Conservation (phyloP, 768 basidiomycete genomes). For the Leccinum pellstonianum region DNA sequence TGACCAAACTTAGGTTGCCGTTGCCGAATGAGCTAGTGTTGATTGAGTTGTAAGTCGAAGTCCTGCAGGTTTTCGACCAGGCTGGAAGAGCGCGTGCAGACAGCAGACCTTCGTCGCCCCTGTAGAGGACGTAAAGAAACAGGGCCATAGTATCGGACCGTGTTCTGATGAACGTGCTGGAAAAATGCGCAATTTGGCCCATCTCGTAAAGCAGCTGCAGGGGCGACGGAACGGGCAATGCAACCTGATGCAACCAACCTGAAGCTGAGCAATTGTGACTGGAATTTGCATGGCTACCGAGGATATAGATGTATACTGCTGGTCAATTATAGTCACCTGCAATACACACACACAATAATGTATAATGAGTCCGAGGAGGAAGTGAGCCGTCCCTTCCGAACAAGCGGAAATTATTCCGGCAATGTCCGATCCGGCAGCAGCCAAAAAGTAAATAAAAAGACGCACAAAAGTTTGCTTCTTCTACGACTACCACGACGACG, state of each 20-base stretch:
- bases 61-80: no score
- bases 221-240: background rate
- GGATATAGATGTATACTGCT: no score
- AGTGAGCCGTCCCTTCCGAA: no score
- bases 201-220: background rate
- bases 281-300: no score
- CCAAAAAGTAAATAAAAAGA: constrained; percentile 11
- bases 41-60: constrained; percentile 17
- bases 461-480: constrained; percentile 6
- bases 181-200: background rate
- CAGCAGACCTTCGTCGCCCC: constrained; percentile 12
- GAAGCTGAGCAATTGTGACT: background rate
- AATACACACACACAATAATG: background rate
- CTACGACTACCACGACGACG: constrained; percentile 14
- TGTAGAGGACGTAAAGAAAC: background rate
- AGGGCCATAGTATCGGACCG: no score
- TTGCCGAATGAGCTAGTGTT: constrained; percentile 1
- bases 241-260: background rate
- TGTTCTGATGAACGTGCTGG: background rate
- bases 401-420: constrained; percentile 5
- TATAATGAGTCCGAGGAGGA: no score
- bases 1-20: background rate
- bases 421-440: constrained; percentile 10
- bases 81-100: constrained; percentile 1
- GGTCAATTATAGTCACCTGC: background rate